Evolutionary conservation across 805 yeast genomes (phyloP).

Genomic region (Spathaspora sp.): DNA sequence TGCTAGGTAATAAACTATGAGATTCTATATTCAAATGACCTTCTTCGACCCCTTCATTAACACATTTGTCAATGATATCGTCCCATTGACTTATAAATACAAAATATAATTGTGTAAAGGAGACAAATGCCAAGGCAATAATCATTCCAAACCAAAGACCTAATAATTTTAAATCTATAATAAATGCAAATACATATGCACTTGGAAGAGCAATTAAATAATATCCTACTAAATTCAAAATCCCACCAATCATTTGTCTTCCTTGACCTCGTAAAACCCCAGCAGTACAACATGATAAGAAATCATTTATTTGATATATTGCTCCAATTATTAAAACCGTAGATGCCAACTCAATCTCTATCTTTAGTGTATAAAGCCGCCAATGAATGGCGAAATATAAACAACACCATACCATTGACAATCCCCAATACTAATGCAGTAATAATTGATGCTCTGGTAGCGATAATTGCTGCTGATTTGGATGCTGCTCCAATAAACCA

Average conservation of each 20-base stretch:
- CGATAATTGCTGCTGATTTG: conserved; percentile 31
- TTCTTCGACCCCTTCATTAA: conserved; percentile 42
- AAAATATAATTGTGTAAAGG: conserved; percentile 38
- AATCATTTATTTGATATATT: conserved; percentile 51
- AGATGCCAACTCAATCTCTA: conserved; percentile 28
- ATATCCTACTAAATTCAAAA: conserved; percentile 44
- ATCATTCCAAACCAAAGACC: conserved; percentile 51
- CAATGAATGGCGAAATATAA: conserved; percentile 29
- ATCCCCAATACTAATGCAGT: conserved; percentile 31
- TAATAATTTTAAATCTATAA: conserved; percentile 31
- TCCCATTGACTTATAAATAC: conserved; percentile 45
- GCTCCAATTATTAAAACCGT: conserved; percentile 45
- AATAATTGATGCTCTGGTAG: conserved; percentile 34
- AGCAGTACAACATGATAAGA: conserved; percentile 45
- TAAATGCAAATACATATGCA: conserved; percentile 43
- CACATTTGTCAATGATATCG: conserved; percentile 33
- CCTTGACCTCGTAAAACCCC: conserved; percentile 60
- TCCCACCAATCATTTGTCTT: conserved; percentile 53
- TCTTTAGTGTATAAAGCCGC: conserved; percentile 43
- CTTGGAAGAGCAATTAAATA: conserved; percentile 48
- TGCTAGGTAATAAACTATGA: conserved; percentile 27
- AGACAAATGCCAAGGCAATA: conserved; percentile 38
- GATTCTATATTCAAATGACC: conserved; percentile 26
- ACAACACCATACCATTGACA: conserved; percentile 36
- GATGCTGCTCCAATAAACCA: conserved; percentile 69